These are phyloP conservation scores for Citrus reticulata DNA, from an alignment of 345 rosid species.

Conservation along the genomic window DNA sequence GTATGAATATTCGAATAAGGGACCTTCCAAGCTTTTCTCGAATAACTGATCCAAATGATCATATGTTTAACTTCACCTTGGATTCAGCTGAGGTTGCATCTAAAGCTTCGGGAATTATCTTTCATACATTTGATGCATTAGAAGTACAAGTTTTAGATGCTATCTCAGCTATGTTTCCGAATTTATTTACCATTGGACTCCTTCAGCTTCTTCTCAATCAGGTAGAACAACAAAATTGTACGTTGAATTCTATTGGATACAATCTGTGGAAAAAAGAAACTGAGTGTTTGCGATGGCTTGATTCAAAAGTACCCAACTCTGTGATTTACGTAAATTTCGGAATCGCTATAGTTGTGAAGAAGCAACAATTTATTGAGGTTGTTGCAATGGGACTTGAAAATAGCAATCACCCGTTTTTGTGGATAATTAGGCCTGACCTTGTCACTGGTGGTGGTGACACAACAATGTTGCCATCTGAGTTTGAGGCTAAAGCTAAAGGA, in stretches of 20 bases:
- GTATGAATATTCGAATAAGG: neutral
- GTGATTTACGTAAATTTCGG: conserved; percentile 13
- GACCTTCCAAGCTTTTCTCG: neutral
- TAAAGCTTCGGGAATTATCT: neutral
- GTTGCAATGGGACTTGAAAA: neutral
- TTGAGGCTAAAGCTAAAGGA: neutral
- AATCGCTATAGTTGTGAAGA: neutral
- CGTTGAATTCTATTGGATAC: neutral
- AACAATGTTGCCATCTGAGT: neutral
- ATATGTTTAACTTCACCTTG: neutral
- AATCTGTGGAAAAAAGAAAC: conserved; percentile 11
- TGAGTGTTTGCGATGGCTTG: conserved; percentile 3
- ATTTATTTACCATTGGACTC: neutral
- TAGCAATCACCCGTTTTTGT: neutral
- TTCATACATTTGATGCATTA: neutral
- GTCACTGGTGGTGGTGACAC: neutral
- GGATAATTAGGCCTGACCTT: neutral
- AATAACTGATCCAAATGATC: neutral
- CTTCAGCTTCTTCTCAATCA: neutral
- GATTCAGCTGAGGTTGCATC: neutral
- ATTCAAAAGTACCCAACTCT: neutral
- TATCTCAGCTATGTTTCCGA: neutral
- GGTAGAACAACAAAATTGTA: neutral
- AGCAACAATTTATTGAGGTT: neutral
- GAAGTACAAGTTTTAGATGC: neutral